Evolutionary conservation across 192 early-diverging fungal genomes (phyloP), one percentile per base, ranked within the genome.

Genomic region (Spizellomyces punctatus): DNA sequence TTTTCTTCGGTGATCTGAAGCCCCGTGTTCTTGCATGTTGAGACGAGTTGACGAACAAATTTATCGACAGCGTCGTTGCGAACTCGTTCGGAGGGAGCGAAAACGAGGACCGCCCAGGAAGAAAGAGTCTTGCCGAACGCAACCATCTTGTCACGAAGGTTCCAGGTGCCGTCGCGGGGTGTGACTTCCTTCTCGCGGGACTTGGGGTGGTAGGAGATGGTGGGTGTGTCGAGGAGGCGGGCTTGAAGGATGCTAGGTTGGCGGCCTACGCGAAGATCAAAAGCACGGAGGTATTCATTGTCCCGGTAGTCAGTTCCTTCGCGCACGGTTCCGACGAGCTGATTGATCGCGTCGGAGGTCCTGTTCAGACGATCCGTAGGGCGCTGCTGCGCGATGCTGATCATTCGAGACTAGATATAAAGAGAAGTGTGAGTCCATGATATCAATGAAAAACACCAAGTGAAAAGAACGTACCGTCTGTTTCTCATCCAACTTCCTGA

Each of bases 401-500:
- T 83, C 76, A 83, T 78, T 5, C 44, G n/a, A n/a, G n/a, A n/a
- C n/a, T n/a, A n/a, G n/a, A n/a, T n/a, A 57, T 64, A 66, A 42
- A 5, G 16, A 21, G 44, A 19, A 45, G 59, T 6, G 16, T 42
- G 36, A 74, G 19, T n/a, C n/a, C n/a, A n/a, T n/a, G n/a, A n/a
- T n/a, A n/a, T n/a, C n/a, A n/a, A n/a, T n/a, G n/a, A n/a, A n/a
- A n/a, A 46, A 44, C 45, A 3, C 22, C 52, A 42, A 58, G 14
- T 16, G 44, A 73, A 55, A n/a, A n/a, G n/a, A n/a, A n/a, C n/a
- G 4, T 75, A 68, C 66, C 64, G 73, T 75, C 36, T 97, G 95
- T 55, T 67, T 78, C 44, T 94, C 91, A 67, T 91, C 86, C 43
- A 95, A 76, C 71, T 93, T 93, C 68, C 89, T 88, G 63, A 83